A percentile compares a stretch with the other conserved stretches of the same genome.
phyloP scores from a whole-genome alignment of 1,139 yeast genomes.

The Hansenula sp. region DNA sequence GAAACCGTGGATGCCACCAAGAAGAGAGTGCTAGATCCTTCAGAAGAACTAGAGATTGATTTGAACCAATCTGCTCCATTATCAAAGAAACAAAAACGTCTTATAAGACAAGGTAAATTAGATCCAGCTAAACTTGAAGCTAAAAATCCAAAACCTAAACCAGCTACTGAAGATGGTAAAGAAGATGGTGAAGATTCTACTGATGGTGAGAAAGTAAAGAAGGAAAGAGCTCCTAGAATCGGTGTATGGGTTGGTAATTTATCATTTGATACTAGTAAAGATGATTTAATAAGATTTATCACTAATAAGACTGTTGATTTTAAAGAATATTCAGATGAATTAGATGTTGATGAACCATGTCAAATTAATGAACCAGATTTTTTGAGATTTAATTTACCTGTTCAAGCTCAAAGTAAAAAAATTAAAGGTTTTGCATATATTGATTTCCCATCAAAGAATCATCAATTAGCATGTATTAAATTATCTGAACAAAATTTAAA shows the following conservation, averaged over 20 bases:
- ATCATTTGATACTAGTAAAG: slow-evolving; percentile 78
- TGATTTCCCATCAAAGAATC: slow-evolving; percentile 65
- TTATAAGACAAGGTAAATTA: slow-evolving; percentile 69
- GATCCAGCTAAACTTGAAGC: slow-evolving; percentile 50
- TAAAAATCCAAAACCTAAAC: slow-evolving; percentile 15
- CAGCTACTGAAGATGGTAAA: slow-evolving; percentile 14
- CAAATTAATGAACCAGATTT: slow-evolving; percentile 45
- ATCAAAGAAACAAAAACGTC: slow-evolving; percentile 87
- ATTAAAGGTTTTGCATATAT: slow-evolving; percentile 89
- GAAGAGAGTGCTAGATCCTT: slow-evolving; percentile 31
- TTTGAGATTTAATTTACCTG: slow-evolving; percentile 62
- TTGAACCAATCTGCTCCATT: slow-evolving; percentile 74
- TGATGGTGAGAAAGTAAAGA: slow-evolving; percentile 9
- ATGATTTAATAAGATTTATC: slow-evolving; percentile 65
- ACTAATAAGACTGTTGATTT: slow-evolving; percentile 48
- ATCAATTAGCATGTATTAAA: slow-evolving; percentile 59
- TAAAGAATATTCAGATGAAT: slow-evolving; percentile 34
- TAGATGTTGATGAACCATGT: slow-evolving; percentile 39
- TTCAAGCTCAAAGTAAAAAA: slow-evolving; percentile 47
- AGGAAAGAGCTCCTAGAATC: slow-evolving; percentile 30
- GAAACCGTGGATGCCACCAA: slow-evolving; percentile 12
- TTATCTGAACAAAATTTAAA: slow-evolving; percentile 70
- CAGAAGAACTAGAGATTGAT: slow-evolving; percentile 78
- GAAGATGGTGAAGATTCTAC: slow-evolving; percentile 8
- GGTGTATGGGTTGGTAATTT: slow-evolving; percentile 96